Evolutionary conservation across 148 eudicot genomes (phyloP).

Genomic region (Diospyros lotus): DNA sequence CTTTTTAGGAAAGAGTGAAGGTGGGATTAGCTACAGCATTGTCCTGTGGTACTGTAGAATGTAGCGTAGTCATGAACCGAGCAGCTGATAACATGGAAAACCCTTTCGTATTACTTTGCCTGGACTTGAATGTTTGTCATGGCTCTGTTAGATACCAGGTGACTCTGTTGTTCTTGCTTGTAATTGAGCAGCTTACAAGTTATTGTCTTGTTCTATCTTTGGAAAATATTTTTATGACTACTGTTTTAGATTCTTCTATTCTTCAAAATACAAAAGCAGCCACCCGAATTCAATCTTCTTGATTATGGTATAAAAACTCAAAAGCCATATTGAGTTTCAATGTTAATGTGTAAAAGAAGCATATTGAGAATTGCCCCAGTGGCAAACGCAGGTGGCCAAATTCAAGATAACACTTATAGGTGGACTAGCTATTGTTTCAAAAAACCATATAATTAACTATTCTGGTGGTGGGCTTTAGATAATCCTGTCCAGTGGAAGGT

Average conservation of each 20-base stretch:
- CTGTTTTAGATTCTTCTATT: too few species aligned
- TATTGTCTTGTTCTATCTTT: too few species aligned
- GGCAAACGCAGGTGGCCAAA: neutral
- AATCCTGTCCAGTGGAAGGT: neutral
- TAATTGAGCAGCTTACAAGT: too few species aligned
- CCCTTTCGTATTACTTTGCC: neutral
- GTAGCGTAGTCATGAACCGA: neutral
- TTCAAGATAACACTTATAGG: neutral
- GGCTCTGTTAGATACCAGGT: neutral
- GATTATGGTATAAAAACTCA: too few species aligned
- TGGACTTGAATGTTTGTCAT: neutral
- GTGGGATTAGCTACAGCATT: neutral
- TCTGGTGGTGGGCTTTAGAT: neutral
- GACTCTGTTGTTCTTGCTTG: neutral
- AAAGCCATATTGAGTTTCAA: too few species aligned
- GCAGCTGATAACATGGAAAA: neutral
- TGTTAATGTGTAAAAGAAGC: neutral
- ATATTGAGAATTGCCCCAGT: neutral
- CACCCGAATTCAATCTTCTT: too few species aligned
- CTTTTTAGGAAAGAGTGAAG: neutral
- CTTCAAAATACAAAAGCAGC: too few species aligned
- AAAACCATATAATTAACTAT: neutral
- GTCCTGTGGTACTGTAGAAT: neutral
- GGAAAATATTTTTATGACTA: too few species aligned
- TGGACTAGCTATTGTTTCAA: neutral